phyloP scores from a whole-genome alignment of 2,329 filamentous ascomycete species.

The Metarhizium brunneum region DNA sequence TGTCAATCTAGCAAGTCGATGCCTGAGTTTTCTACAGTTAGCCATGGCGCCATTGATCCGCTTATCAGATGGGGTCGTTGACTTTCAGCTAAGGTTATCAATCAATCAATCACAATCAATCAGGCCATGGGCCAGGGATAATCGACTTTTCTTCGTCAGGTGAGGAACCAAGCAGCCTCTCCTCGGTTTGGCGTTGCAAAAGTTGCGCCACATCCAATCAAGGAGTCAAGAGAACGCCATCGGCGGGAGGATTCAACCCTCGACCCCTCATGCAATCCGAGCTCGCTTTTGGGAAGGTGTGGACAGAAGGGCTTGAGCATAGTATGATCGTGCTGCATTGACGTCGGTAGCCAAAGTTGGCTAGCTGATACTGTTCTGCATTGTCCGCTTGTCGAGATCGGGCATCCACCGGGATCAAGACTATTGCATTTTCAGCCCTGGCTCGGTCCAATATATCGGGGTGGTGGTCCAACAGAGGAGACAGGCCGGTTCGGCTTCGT shows the following conservation, averaged over 20 bases:
- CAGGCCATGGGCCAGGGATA: background rate
- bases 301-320: too few species aligned
- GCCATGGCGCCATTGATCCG: background rate
- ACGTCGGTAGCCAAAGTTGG: too few species aligned
- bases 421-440: background rate
- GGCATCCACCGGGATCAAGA: too few species aligned
- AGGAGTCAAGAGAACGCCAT: background rate
- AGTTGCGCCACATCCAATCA: background rate
- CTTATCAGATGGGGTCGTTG: conserved; percentile 6
- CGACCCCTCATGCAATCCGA: background rate
- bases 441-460: background rate
- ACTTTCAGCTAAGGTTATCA: conserved; percentile 4
- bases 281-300: too few species aligned
- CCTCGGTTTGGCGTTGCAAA: background rate
- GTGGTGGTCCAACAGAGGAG: background rate
- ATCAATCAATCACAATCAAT: conserved; percentile 1
- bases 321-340: background rate
- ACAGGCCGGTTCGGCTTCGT: background rate
- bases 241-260: background rate
- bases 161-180: background rate
- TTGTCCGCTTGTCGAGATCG: too few species aligned
- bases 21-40: background rate
- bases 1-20: background rate
- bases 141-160: background rate
- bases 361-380: too few species aligned